Percentiles rank a stretch among this genome's conserved stretches.
phyloP scores from a whole-genome alignment of 73 alveolate genomes.

The Tetrahymena borealis region DNA sequence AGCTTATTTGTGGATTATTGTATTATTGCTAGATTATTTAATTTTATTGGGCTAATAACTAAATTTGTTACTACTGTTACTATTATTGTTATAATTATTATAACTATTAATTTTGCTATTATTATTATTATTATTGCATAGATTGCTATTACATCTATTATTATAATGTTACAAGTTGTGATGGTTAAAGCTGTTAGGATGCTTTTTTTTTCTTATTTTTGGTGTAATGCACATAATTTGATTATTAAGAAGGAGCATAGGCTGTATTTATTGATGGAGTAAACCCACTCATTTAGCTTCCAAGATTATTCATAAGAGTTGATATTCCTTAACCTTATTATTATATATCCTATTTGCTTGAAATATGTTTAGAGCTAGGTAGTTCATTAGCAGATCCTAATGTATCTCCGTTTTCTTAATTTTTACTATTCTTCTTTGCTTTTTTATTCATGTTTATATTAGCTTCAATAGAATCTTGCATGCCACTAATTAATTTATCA shows the following conservation, averaged over 20 bases:
- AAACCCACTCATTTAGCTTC: background rate
- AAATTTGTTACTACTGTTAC: no score
- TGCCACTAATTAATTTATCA: background rate
- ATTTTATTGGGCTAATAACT: no score
- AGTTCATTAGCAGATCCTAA: background rate
- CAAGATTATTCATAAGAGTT: background rate
- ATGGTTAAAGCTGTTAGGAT: background rate
- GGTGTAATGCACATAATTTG: background rate
- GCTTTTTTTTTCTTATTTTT: background rate
- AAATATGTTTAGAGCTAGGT: background rate
- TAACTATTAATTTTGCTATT: background rate
- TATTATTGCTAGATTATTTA: no score
- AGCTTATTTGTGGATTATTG: no score
- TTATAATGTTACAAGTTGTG: background rate
- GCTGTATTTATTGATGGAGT: background rate
- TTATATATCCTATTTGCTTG: background rate
- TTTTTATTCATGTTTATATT: background rate
- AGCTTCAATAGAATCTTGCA: background rate
- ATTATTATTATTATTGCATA: background rate
- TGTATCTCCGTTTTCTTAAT: background rate
- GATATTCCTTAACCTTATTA: background rate
- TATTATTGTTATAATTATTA: background rate
- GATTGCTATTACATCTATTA: background rate
- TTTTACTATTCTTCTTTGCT: background rate
- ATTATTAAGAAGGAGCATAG: background rate